phyloP scores from a whole-genome alignment of 163 green algal genomes.

The Scenedesmus sp. region DNA sequence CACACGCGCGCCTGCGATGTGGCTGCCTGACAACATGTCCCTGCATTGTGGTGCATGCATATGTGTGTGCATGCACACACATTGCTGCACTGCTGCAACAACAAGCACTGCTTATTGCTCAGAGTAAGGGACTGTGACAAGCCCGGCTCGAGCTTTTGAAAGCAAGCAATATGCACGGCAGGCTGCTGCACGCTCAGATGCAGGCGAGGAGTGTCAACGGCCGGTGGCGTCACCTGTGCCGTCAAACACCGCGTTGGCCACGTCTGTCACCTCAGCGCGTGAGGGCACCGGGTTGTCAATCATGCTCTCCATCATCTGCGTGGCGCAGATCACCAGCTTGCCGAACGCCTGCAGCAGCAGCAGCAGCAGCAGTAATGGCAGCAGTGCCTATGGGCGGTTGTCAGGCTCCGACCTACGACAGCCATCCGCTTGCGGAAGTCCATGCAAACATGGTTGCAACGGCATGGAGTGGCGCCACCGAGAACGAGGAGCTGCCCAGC shows the following conservation, averaged over 20 bases:
- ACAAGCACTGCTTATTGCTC: neutral
- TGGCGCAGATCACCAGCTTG: constrained; percentile 64
- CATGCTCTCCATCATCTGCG: constrained; percentile 89
- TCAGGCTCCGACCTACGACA: too few relatives aligned
- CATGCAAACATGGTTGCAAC: too few relatives aligned
- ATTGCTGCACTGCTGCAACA: neutral
- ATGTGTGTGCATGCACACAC: too few relatives aligned
- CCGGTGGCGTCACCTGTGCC: constrained; percentile 65
- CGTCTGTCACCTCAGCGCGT: constrained; percentile 76
- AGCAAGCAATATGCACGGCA: neutral
- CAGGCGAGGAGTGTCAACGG: neutral
- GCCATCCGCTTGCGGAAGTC: too few relatives aligned
- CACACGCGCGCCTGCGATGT: too few relatives aligned
- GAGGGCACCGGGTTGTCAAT: constrained; percentile 84
- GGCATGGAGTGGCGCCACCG: too few relatives aligned
- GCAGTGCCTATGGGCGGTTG: neutral
- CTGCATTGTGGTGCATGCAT: neutral
- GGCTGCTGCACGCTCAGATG: too few relatives aligned
- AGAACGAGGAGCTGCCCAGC: too few relatives aligned
- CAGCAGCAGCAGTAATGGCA: neutral
- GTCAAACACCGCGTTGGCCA: constrained; percentile 85
- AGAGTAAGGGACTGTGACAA: neutral
- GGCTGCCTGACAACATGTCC: too few relatives aligned
- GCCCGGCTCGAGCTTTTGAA: neutral
- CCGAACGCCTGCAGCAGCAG: constrained; percentile 28